phyloP scores from a whole-genome alignment of 2,329 filamentous ascomycete species.

The Emericellopsis atlantica region DNA sequence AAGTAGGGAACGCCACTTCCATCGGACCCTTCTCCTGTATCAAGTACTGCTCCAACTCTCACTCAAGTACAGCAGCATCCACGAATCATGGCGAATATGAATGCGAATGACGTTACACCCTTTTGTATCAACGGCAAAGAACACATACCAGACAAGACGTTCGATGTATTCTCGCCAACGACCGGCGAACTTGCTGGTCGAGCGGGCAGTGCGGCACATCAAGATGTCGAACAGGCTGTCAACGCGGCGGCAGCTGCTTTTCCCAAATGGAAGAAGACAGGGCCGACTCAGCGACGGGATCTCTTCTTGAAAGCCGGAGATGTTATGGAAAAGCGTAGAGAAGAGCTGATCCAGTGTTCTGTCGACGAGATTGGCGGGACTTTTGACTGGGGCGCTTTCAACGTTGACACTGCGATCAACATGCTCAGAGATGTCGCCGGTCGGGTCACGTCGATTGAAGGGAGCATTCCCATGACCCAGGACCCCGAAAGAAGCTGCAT shows the following conservation, averaged over 20 bases:
- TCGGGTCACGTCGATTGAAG: constrained; percentile 23
- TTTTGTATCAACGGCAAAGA: constrained; percentile 32
- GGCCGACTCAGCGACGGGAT: constrained; percentile 47
- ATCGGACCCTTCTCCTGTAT: too few relatives aligned
- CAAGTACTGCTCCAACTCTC: too few relatives aligned
- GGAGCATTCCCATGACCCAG: constrained; percentile 19
- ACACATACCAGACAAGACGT: constrained; percentile 30
- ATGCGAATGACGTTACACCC: constrained; percentile 14
- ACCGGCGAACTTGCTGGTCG: constrained; percentile 39
- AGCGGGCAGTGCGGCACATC: constrained; percentile 42
- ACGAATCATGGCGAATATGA: too few relatives aligned
- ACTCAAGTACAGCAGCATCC: too few relatives aligned
- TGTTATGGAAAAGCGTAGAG: constrained; percentile 43
- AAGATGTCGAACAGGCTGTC: constrained; percentile 39
- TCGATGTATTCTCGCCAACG: constrained; percentile 43
- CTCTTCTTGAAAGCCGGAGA: constrained; percentile 60
- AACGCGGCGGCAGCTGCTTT: constrained; percentile 52
- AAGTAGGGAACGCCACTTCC: too few relatives aligned
- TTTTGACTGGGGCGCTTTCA: constrained; percentile 25
- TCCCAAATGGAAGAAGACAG: constrained; percentile 53
- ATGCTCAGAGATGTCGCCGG: constrained; percentile 29
- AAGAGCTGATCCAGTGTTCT: constrained; percentile 51
- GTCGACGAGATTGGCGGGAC: constrained; percentile 31
- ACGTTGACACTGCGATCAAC: constrained; percentile 20
- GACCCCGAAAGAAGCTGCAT: constrained; percentile 35